phyloP scores from a whole-genome alignment of 176 grass and related monocot species.

The Rhipidocladum racemiflorum region DNA sequence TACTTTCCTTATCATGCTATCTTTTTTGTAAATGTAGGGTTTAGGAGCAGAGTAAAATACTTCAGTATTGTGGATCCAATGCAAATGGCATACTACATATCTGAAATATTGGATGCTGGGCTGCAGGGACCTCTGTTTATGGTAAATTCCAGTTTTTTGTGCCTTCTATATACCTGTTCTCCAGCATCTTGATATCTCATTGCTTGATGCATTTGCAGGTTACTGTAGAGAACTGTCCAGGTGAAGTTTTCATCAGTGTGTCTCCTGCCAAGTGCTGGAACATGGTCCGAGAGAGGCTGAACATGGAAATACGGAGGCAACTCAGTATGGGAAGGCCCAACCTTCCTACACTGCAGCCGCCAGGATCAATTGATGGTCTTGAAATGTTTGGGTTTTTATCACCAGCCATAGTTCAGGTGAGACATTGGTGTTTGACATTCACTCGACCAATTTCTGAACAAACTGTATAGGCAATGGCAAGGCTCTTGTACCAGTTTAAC shows the following conservation, averaged over 20 bases:
- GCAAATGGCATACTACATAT: conserved; percentile 73
- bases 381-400: conserved; percentile 89
- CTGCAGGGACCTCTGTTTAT: conserved; percentile 79
- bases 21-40: conserved; percentile 57
- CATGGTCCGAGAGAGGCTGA: conserved; percentile 90
- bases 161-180: conserved; percentile 20
- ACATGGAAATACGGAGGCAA: conserved; percentile 78
- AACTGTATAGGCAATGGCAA: neutral
- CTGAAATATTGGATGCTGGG: conserved; percentile 86
- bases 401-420: conserved; percentile 64
- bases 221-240: conserved; percentile 68
- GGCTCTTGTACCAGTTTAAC: neutral
- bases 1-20: conserved; percentile 9
- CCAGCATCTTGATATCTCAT: conserved; percentile 32
- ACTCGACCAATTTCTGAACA: conserved; percentile 12
- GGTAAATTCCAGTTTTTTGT: conserved; percentile 43
- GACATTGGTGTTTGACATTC: conserved; percentile 22
- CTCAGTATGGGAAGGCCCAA: conserved; percentile 59
- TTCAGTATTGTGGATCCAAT: conserved; percentile 69
- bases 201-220: conserved; percentile 54
- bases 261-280: conserved; percentile 81
- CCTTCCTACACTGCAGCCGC: conserved; percentile 65
- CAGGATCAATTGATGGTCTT: conserved; percentile 80
- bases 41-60: conserved; percentile 87
- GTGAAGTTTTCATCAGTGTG: conserved; percentile 68